Percentiles rank a stretch among this genome's conserved stretches.
phyloP scores from a whole-genome alignment of 352 stramenopile genomes.

The Globisporangium abappressorium region DNA sequence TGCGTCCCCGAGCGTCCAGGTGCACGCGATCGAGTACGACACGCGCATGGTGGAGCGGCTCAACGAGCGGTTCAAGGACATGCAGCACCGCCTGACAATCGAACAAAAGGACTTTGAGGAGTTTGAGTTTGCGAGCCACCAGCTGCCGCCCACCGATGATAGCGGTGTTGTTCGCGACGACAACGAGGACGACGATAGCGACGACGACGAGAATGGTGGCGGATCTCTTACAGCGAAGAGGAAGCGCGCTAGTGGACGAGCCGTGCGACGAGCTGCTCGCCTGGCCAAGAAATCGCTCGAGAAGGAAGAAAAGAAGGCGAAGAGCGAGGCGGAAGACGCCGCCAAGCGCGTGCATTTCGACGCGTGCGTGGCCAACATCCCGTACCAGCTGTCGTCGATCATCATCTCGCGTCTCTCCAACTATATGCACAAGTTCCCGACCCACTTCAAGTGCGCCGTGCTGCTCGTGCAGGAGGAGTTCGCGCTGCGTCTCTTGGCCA shows the following conservation, averaged over 20 bases:
- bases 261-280: conserved; percentile 8
- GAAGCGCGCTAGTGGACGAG: conserved; percentile 16
- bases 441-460: conserved; percentile 57
- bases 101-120: conserved; percentile 44
- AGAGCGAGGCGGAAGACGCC: background rate
- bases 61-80: conserved; percentile 46
- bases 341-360: conserved; percentile 35
- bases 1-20: conserved; percentile 37
- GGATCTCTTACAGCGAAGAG: conserved; percentile 3
- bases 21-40: conserved; percentile 79
- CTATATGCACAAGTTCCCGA: conserved; percentile 63
- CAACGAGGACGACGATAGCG: background rate
- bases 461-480: conserved; percentile 87
- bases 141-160: conserved; percentile 1
- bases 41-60: conserved; percentile 70
- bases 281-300: conserved; percentile 13
- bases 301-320: background rate
- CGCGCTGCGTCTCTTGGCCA: conserved; percentile 65
- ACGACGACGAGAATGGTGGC: background rate
- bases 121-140: conserved; percentile 33
- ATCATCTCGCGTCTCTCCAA: conserved; percentile 73
- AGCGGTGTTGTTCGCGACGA: background rate
- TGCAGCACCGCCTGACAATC: conserved; percentile 28
- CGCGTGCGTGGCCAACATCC: conserved; percentile 83
- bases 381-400: conserved; percentile 85